phyloP scores from a whole-genome alignment of 495 filamentous ascomycete genomes.

The Aspergillus sclerotiicarbonarius region DNA sequence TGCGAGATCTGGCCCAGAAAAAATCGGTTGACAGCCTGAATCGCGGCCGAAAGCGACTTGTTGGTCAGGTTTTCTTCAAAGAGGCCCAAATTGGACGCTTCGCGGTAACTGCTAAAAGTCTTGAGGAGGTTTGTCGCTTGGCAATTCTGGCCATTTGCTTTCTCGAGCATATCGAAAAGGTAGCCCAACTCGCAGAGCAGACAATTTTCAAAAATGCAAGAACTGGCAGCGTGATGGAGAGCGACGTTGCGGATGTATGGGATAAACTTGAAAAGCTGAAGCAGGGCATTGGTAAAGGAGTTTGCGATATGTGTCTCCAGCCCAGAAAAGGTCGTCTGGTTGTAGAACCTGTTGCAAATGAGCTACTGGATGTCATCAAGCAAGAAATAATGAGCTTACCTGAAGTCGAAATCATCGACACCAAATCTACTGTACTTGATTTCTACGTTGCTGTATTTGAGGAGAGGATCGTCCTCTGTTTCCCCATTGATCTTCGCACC shows the following conservation, averaged over 20 bases:
- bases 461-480: conserved; percentile 68
- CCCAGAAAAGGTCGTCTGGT: conserved; percentile 85
- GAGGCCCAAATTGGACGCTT: conserved; percentile 68
- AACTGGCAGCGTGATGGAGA: conserved; percentile 81
- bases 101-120: conserved; percentile 74
- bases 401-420: conserved; percentile 97
- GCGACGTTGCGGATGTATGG: conserved; percentile 85
- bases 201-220: conserved; percentile 77
- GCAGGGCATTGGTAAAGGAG: conserved; percentile 88
- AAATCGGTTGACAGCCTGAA: conserved; percentile 76
- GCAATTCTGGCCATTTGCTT: conserved; percentile 87
- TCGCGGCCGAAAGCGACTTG: conserved; percentile 65
- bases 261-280: conserved; percentile 89
- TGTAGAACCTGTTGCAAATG: conserved; percentile 68
- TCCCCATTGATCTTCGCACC: conserved; percentile 60
- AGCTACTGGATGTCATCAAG: conserved; percentile 2
- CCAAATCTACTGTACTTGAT: conserved; percentile 98
- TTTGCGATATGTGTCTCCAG: conserved; percentile 95
- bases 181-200: conserved; percentile 93
- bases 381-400: conserved; percentile 44
- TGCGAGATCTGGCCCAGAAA: conserved; percentile 68
- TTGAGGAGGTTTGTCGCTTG: conserved; percentile 97
- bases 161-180: conserved; percentile 96
- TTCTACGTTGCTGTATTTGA: conserved; percentile 85
- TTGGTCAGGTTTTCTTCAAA: conserved; percentile 78